Conservation (phyloP, 2,329 filamentous ascomycete species). For the Paecilomyces fulvus region DNA sequence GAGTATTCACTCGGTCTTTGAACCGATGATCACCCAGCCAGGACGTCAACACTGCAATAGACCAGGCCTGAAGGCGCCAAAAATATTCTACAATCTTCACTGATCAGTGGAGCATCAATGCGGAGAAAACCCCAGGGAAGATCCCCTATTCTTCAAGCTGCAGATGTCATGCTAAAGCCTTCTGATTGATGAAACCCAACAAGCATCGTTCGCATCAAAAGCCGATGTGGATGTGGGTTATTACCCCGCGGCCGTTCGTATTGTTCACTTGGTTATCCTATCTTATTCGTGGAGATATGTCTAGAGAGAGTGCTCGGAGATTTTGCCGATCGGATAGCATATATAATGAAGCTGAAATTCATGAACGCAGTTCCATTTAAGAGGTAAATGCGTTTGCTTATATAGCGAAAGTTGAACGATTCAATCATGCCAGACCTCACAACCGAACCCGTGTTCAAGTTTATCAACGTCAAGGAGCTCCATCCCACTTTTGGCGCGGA, state of each 20-base stretch:
- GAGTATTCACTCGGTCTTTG: no score
- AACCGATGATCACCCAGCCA: no score
- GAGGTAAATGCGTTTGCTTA: no score
- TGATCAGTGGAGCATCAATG: neutral
- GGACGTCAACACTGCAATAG: no score
- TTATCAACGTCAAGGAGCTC: slow-evolving; percentile 24
- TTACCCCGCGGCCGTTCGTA: neutral
- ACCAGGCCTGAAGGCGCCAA: no score
- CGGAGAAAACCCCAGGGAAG: neutral
- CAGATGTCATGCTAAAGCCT: neutral
- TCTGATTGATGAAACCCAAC: neutral
- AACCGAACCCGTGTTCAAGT: slow-evolving; percentile 16
- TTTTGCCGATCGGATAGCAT: neutral
- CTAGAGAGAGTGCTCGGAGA: neutral
- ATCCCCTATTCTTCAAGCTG: neutral
- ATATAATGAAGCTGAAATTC: neutral
- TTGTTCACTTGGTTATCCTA: neutral
- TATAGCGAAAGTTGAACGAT: neutral
- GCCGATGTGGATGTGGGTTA: neutral
- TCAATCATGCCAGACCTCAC: slow-evolving; percentile 31
- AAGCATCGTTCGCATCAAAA: neutral
- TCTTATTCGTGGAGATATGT: neutral
- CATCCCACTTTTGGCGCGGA: slow-evolving; percentile 32
- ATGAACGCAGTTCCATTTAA: no score
- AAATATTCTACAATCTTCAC: neutral